Percentiles rank a stretch among this genome's conserved stretches.
phyloP scores from a whole-genome alignment of 305 asterid genomes.

The Ilex paraguariensis region DNA sequence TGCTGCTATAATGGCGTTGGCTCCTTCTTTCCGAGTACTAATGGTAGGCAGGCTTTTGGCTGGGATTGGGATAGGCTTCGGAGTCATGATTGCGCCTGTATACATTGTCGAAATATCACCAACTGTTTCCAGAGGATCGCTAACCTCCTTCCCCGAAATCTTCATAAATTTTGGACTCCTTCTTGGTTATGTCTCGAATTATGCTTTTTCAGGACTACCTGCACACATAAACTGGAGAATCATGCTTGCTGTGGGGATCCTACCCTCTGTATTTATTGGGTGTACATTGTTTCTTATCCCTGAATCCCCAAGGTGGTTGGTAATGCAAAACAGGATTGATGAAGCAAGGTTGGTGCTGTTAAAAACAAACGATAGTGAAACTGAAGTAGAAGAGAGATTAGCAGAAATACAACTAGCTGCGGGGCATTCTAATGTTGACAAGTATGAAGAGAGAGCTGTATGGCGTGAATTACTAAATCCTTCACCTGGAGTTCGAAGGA shows the following conservation, averaged over 20 bases:
- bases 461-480: conserved; percentile 54
- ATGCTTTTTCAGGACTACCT: conserved; percentile 47
- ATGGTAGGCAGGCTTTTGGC: conserved; percentile 51
- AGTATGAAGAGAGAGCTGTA: conserved; percentile 34
- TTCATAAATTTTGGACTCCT: conserved; percentile 52
- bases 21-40: conserved; percentile 37
- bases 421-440: conserved; percentile 22
- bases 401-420: conserved; percentile 54
- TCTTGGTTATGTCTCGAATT: conserved; percentile 58
- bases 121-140: conserved; percentile 36
- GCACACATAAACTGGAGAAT: conserved; percentile 49
- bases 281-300: conserved; percentile 43
- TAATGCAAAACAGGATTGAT: conserved; percentile 44
- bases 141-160: conserved; percentile 61
- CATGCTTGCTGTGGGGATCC: conserved; percentile 57
- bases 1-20: conserved; percentile 52
- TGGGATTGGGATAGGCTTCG: conserved; percentile 66
- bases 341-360: conserved; percentile 45
- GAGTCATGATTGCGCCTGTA: conserved; percentile 60
- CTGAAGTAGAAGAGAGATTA: conserved; percentile 45
- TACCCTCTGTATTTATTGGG: conserved; percentile 46
- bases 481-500: conserved; percentile 37
- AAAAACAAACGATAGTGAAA: conserved; percentile 33
- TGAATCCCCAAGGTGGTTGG: conserved; percentile 63
- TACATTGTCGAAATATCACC: conserved; percentile 67